phyloP scores from a whole-genome alignment of 345 rosid species.

The Eucalyptus marginata region DNA sequence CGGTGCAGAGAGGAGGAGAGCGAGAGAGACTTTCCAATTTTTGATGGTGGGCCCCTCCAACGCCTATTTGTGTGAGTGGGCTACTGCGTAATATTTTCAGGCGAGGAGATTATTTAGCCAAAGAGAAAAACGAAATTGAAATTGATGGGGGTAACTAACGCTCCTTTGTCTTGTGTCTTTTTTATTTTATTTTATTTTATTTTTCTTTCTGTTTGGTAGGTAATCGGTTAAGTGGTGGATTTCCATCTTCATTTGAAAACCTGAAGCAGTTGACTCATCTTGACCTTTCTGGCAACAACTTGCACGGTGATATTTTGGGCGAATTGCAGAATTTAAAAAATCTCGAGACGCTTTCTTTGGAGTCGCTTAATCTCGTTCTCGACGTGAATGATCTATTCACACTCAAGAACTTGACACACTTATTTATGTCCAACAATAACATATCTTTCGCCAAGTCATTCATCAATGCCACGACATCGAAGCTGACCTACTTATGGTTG shows the following conservation, averaged over 20 bases:
- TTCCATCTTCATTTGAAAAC: too few species aligned
- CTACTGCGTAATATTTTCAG: neutral
- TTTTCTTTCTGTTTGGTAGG: neutral
- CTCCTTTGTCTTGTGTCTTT: neutral
- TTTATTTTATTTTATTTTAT: too few species aligned
- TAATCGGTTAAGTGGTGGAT: too few species aligned
- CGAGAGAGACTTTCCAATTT: neutral
- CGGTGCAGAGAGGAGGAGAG: too few species aligned
- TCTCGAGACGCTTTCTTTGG: fast-evolving
- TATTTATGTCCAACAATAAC: fast-evolving
- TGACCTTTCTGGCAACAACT: fast-evolving
- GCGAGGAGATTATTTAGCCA: neutral
- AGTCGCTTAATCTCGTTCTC: neutral
- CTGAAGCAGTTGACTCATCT: fast-evolving
- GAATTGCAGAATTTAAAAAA: neutral
- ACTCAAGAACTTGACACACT: fast-evolving
- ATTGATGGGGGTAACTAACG: neutral
- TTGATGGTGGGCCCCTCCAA: too few species aligned
- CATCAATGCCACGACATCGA: neutral
- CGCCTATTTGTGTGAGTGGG: too few species aligned
- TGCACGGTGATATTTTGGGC: fast-evolving
- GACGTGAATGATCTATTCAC: neutral
- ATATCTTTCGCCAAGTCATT: neutral
- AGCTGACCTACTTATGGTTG: fast-evolving
- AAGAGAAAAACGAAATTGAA: neutral